Evolutionary conservation across 2,329 filamentous ascomycete genomes (phyloP), one percentile per base, ranked within the genome.

Genomic region (Sclerotinia nivalis): DNA sequence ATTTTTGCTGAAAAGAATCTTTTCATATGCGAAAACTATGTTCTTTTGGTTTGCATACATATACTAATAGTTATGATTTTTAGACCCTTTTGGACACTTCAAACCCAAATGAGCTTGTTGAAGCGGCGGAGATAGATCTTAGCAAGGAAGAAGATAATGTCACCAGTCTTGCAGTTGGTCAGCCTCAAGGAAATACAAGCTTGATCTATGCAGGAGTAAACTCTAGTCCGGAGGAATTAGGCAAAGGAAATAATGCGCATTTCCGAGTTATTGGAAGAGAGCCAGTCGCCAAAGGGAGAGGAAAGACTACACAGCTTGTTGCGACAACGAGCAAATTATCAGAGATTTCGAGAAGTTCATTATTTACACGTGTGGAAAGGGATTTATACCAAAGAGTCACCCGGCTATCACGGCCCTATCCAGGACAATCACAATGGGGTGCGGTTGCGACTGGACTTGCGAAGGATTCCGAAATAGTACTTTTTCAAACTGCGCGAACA

Each of bases 81-180:
- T 69, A 80, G 79, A 79, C 78, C 13, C 66, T 79, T 9, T 69
- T 80, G 1, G 73, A 79, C 55, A 74, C 76, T 18, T 76, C 77
- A 15, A 76, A 77, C 31, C 71, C 76, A 9, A 70, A 70, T n/a
- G 74, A 78, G 83, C 75, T 88, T 87, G 50, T 84, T 87, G 69
- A 87, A 89, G 61, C 86, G 31, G 87, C 89, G 73, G 92, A 97
- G 75, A 84, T 95, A 77, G 89, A 93, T 71, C 88, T 97, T 62
- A 91, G 91, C 72, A 86, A 88, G 75, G 88, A 94, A 77, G 94
- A 97, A 82, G 95, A 98, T 81, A 96, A 91, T 69, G 92, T 97
- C 70, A 93, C 91, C 73, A 94, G 91, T 68, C 84, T 97, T 64
- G 93, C 89, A 55, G 87, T 91, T 66, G 89, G 93, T 73, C 86